Base-by-base conservation (phyloP, 371 early-diverging fungal species). In the Massospora cicadina region DNA sequence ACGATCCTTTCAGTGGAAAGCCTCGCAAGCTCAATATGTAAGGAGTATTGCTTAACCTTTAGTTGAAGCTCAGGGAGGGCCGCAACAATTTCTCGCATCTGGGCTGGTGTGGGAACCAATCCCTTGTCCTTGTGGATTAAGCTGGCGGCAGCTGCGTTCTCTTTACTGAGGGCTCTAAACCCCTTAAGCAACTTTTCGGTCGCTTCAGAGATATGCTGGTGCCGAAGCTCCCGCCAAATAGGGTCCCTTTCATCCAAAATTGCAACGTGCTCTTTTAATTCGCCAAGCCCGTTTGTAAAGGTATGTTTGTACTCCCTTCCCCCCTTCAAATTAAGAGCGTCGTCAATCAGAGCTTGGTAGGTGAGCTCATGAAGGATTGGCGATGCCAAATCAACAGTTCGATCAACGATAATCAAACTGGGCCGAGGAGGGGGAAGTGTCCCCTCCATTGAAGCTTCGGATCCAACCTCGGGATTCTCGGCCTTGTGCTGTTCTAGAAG, bases 341-440 rank as follows among this genome's bases (percentile, higher is more conserved):
- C 97, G 60, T 91, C 83, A n/a, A 84, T 81, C 86, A 93, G 89
- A 1, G 95, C 91, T 73, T 96, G 93, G 67, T 93, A 96, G 0
- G 94, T 90, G 53, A 96, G 90, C 68, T 92, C 89, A 73, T 95
- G 97, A 30, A 95, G 70, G 23, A 95, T 74, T 0, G 98, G 95
- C 5, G 92, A 77, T 58, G 79, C 72, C 32, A 85, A 76, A 74
- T 98, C 98, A 56, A 91, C 76, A 1, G 89, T 83, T 65, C 98
- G 86, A 75, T 98, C 98, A 28, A 92, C 71, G 65, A 98, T 78
- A 26, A 96, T 74, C 28, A 95, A 67, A 24, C 83, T 83, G 43
- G 85, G 79, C 21, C 85, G 81, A 54, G 79, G 79, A 13, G 13
- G 54, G n/a, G 13, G 13, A 54, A 13, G 13, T 2, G 27, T n/a